Evolutionary conservation across 1,284 basidiomycete genomes (phyloP).

Genomic region (Marasmius sp.): DNA sequence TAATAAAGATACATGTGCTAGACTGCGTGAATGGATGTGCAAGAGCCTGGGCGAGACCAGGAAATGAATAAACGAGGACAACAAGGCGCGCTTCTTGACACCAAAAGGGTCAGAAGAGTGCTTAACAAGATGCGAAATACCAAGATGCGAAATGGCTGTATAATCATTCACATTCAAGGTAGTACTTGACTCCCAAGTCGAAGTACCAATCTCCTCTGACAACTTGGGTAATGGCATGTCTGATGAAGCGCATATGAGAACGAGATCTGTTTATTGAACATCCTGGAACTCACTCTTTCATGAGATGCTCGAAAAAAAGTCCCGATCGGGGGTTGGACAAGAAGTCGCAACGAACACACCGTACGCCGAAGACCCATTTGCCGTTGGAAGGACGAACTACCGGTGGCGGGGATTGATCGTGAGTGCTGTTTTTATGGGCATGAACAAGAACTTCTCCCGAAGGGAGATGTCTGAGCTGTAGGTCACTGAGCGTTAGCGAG

Average conservation of each 20-base stretch:
- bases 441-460: not conserved
- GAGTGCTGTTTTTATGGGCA: not conserved
- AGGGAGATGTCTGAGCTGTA: not conserved
- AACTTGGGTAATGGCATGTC: not conserved
- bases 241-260: not conserved
- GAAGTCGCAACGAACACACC: not conserved
- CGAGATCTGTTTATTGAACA: not conserved
- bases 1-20: too few relatives aligned
- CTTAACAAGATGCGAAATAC: too few relatives aligned
- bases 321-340: not conserved
- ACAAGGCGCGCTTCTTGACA: too few relatives aligned
- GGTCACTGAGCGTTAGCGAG: not conserved
- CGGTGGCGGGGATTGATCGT: not conserved
- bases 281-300: not conserved
- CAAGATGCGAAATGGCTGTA: too few relatives aligned
- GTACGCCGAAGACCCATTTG: not conserved
- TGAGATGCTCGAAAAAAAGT: not conserved
- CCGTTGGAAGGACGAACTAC: not conserved
- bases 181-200: not conserved
- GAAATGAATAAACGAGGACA: too few relatives aligned
- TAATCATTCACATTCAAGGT: too few relatives aligned
- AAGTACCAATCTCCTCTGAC: not conserved
- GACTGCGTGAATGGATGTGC: too few relatives aligned
- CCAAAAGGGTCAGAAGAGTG: too few relatives aligned
- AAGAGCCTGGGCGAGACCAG: too few relatives aligned